Percentiles rank a stretch among this genome's conserved stretches.
Conservation (phyloP, 192 early-diverging fungal genomes). For the Entomortierella parvispora region DNA sequence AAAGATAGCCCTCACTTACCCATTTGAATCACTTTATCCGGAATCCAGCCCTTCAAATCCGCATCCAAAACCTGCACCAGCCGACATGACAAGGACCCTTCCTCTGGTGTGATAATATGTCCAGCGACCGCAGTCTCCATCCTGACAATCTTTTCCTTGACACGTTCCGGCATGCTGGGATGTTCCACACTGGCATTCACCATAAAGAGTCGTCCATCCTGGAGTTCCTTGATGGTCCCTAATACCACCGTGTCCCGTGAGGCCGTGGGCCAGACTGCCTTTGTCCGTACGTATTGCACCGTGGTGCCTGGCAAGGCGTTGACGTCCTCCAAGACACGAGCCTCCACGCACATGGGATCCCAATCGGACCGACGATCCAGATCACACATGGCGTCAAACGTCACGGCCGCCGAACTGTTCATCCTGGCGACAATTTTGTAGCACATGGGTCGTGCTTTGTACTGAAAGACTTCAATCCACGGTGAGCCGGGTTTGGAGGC, state of each 20-base stretch:
- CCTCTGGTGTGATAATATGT: constrained; percentile 32
- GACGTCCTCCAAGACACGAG: constrained; percentile 25
- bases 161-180: constrained; percentile 34
- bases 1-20: constrained; percentile 14
- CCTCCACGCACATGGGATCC: constrained; percentile 51
- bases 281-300: constrained; percentile 48
- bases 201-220: constrained; percentile 25
- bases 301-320: constrained; percentile 17
- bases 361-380: constrained; percentile 26
- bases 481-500: background rate
- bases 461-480: constrained; percentile 42
- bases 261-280: constrained; percentile 48
- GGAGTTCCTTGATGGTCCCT: constrained; percentile 37
- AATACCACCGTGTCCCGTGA: constrained; percentile 44
- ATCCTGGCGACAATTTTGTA: constrained; percentile 42
- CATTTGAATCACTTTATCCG: constrained; percentile 47
- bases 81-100: constrained; percentile 10
- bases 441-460: constrained; percentile 43
- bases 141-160: constrained; percentile 40
- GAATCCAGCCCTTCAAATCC: constrained; percentile 54
- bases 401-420: constrained; percentile 39
- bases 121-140: constrained; percentile 45
- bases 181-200: constrained; percentile 42
- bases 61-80: constrained; percentile 41
- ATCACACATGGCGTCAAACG: constrained; percentile 43